A percentile compares a stretch with the other conserved stretches of the same genome.
Evolutionary conservation across 176 grass and related monocot genomes (phyloP).

Genomic region (Aegilops bicornis): DNA sequence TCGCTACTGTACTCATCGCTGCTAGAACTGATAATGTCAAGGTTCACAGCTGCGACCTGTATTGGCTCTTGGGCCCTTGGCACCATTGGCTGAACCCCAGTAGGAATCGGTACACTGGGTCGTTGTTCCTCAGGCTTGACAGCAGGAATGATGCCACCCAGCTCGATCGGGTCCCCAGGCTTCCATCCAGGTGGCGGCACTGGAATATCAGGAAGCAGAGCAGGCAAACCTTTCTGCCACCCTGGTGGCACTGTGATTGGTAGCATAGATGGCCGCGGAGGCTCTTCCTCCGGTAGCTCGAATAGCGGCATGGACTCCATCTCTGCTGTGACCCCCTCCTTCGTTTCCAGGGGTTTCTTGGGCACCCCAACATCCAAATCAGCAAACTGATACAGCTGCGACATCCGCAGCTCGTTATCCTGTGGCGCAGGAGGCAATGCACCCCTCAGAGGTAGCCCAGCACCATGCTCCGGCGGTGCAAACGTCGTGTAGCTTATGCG

Average conservation of each 20-base stretch:
- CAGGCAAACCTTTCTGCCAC: slow-evolving; percentile 51
- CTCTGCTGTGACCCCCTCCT: slow-evolving; percentile 46
- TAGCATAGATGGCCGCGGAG: slow-evolving; percentile 30
- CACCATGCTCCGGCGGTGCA: slow-evolving; percentile 93
- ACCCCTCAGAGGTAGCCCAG: slow-evolving; percentile 72
- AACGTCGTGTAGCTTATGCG: slow-evolving; percentile 95
- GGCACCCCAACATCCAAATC: slow-evolving; percentile 88
- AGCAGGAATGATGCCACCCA: slow-evolving; percentile 42
- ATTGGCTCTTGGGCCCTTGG: slow-evolving; percentile 46
- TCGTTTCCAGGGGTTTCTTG: slow-evolving; percentile 64
- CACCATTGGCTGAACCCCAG: neutral
- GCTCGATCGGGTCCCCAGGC: slow-evolving; percentile 74
- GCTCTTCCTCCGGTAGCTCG: slow-evolving; percentile 52
- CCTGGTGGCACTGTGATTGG: slow-evolving; percentile 65
- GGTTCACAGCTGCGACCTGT: slow-evolving; percentile 64
- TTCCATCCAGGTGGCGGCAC: slow-evolving; percentile 86
- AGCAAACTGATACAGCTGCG: slow-evolving; percentile 72
- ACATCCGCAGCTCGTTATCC: slow-evolving; percentile 85
- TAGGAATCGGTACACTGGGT: slow-evolving; percentile 16
- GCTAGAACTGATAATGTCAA: slow-evolving; percentile 85
- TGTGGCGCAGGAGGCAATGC: slow-evolving; percentile 85
- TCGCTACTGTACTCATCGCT: slow-evolving; percentile 94
- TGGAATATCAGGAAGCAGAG: slow-evolving; percentile 40
- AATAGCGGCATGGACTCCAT: slow-evolving; percentile 40
- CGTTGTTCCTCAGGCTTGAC: slow-evolving; percentile 58